Evolutionary conservation across 257 asterid genomes (phyloP), one percentile per base, ranked within the genome.

Genomic region (Anisodus tanguticus): DNA sequence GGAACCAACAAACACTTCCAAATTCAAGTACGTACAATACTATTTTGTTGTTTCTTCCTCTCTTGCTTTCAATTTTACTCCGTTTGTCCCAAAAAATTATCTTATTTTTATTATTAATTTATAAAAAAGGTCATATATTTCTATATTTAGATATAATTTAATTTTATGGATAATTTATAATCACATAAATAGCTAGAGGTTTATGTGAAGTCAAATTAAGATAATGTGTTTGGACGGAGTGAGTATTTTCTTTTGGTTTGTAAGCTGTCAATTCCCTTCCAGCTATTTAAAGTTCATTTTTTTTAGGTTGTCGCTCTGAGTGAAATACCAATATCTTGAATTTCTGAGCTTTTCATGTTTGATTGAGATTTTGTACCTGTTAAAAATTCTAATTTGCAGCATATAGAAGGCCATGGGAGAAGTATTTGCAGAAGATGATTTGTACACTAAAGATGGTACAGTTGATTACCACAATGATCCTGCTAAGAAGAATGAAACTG

Each of bases 401-500:
- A 13, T 76, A 31, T 54, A 17, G 55, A 87, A 76, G 55, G 79
- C 51, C 39, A 85, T 88, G 84, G 87, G 83, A 31, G 88, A 86
- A n/a, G 79, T 82, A 26, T 19, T 11, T 64, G 76, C 31, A 47
- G 76, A 66, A 49, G 92, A 89, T 6, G 95, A 93, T 87, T 22
- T 79, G 88, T 91, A 88, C 57, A 93, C 97, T 1, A 94, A 89
- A 87, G 97, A 93, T 60, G 97, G 98, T 47, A 94, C 97, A 7
- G 85, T 92, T 37, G 97, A 94, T 86, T 90, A 84, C 90, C 89
- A 80, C 16, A 87, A 88, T 9, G 88, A 90, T 47, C 98, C 95
- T 51, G 97, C 97, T 4, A 90, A 92, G 83, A 91, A 87, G 93
- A 90, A 84, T 4, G 85, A 88, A 85, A 93, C 97, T 0, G 98